phyloP scores from a whole-genome alignment of 2,329 filamentous ascomycete genomes.

The Grosmannia penicillata region DNA sequence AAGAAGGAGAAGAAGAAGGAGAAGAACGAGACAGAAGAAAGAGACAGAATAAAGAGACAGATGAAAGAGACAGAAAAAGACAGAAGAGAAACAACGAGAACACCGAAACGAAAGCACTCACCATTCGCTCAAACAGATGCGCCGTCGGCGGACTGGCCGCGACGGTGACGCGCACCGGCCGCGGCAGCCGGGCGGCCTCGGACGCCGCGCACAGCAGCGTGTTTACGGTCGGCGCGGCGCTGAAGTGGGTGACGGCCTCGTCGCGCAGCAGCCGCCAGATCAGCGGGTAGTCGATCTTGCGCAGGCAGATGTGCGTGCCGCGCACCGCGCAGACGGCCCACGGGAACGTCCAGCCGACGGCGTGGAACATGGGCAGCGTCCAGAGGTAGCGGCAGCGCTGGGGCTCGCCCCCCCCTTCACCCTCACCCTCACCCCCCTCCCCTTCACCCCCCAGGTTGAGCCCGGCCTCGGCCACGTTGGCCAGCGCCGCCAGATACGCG shows the following conservation, averaged over 20 bases:
- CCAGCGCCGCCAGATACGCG: conserved; percentile 70
- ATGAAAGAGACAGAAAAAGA: background rate
- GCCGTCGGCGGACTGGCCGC: conserved; percentile 82
- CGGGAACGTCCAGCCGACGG: conserved; percentile 71
- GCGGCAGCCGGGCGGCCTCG: conserved; percentile 54
- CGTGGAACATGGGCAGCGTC: conserved; percentile 80
- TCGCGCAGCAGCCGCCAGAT: conserved; percentile 84
- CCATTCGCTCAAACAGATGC: conserved; percentile 90
- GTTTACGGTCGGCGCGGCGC: conserved; percentile 91
- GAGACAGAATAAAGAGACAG: too few species aligned
- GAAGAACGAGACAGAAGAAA: background rate
- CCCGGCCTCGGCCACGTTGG: conserved; percentile 77
- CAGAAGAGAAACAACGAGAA: background rate
- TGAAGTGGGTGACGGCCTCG: conserved; percentile 85
- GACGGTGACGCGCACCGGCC: conserved; percentile 73
- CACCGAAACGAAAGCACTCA: conserved; percentile 20
- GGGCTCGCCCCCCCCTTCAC: conserved; percentile 16
- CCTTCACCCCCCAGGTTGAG: conserved; percentile 37
- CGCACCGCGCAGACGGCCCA: conserved; percentile 82
- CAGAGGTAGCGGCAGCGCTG: conserved; percentile 72
- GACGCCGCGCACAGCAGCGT: conserved; percentile 73
- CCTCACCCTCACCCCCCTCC: background rate
- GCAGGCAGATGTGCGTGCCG: conserved; percentile 86
- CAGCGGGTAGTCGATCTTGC: conserved; percentile 87
- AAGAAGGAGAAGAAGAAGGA: background rate